A percentile compares a stretch with the other conserved stretches of the same genome.
Evolutionary conservation across 805 yeast genomes (phyloP).

Genomic region (Saturnispora galanensis): DNA sequence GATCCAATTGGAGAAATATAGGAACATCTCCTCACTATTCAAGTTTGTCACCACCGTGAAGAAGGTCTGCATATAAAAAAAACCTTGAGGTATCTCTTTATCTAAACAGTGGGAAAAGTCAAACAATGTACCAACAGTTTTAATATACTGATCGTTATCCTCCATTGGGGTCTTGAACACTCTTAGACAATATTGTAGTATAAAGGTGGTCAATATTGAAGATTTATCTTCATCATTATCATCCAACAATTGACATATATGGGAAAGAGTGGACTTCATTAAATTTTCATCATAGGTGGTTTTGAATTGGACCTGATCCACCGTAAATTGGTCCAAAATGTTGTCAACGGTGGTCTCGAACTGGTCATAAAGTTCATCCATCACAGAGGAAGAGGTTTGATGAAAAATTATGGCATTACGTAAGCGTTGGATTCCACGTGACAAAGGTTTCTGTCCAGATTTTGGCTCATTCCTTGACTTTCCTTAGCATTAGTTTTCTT

Average conservation of each 20-base stretch:
- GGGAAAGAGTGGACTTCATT: too few species aligned
- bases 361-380: slow-evolving; percentile 2
- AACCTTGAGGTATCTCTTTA: neutral
- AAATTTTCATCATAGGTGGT: too few species aligned
- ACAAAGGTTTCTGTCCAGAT: too few species aligned
- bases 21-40: slow-evolving; percentile 3
- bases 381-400: neutral
- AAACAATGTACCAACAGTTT: neutral
- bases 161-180: neutral
- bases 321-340: neutral
- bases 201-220: slow-evolving; percentile 4
- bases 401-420: too few species aligned
- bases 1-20: slow-evolving; percentile 13
- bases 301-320: neutral
- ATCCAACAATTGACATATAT: too few species aligned
- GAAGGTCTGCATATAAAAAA: slow-evolving; percentile 23
- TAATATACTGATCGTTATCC: neutral
- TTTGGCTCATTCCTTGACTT: too few species aligned
- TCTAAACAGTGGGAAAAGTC: slow-evolving; percentile 1
- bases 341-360: neutral
- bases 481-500: too few species aligned
- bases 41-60: slow-evolving; percentile 17
- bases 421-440: too few species aligned
- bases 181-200: neutral
- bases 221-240: neutral